phyloP scores from a whole-genome alignment of 1,139 yeast species.

The Protomyces inundatus region DNA sequence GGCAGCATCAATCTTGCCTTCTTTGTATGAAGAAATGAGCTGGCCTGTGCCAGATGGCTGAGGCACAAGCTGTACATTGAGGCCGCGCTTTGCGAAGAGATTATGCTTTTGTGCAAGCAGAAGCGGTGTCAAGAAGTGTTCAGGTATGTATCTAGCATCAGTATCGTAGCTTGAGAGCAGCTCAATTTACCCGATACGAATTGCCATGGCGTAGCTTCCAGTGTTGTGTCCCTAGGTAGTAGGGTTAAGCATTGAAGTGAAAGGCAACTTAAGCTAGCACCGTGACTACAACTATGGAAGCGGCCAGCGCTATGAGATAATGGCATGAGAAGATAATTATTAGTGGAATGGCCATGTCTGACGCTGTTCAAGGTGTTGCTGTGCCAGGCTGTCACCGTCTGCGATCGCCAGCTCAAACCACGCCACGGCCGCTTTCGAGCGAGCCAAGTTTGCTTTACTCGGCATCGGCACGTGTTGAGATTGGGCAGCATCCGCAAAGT shows the following conservation, averaged over 20 bases:
- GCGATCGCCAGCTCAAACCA: slow-evolving; percentile 15
- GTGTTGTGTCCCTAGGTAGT: neutral
- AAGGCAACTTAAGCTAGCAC: too few species aligned
- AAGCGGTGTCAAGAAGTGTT: slow-evolving; percentile 84
- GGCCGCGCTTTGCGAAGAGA: slow-evolving; percentile 46
- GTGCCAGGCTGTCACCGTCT: slow-evolving; percentile 1
- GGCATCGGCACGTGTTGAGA: neutral
- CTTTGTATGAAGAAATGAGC: slow-evolving; percentile 65
- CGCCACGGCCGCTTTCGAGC: neutral
- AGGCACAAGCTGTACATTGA: slow-evolving; percentile 59
- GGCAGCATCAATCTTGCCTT: slow-evolving; percentile 60
- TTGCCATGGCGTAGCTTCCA: neutral
- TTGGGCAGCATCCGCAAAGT: neutral
- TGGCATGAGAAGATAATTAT: neutral
- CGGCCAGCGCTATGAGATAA: neutral
- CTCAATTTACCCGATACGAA: neutral
- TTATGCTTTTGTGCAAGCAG: slow-evolving; percentile 63
- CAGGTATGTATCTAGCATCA: slow-evolving; percentile 46
- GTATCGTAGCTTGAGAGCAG: neutral
- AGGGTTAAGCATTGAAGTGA: too few species aligned
- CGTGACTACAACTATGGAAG: neutral
- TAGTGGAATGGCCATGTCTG: neutral
- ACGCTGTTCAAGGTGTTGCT: neutral
- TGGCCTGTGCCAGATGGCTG: slow-evolving; percentile 88
- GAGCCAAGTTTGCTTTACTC: neutral